Evolutionary conservation across 768 basidiomycete genomes (phyloP).

Genomic region (Termitomyces sp.): DNA sequence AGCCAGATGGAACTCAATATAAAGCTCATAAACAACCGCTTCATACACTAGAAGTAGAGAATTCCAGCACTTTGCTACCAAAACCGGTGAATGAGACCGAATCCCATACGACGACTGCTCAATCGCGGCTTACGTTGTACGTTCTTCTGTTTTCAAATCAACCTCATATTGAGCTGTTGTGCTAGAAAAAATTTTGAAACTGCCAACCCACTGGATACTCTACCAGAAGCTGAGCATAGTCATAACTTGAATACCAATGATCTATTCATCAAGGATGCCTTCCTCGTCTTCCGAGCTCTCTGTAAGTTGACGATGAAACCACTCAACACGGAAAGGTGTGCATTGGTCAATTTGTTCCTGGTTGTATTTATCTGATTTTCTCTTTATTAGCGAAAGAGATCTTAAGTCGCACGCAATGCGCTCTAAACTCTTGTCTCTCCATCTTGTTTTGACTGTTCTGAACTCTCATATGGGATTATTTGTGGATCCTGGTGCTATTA

Average conservation of each 20-base stretch:
- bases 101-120: background rate
- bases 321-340: conserved; percentile 85
- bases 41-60: conserved; percentile 1
- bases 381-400: conserved; percentile 73
- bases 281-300: conserved; percentile 93
- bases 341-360: background rate
- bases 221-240: conserved; percentile 26
- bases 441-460: conserved; percentile 88
- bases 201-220: conserved; percentile 27
- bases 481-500: conserved; percentile 81
- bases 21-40: background rate
- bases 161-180: background rate
- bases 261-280: conserved; percentile 94
- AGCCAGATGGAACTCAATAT: conserved; percentile 4
- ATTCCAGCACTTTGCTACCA: conserved; percentile 8
- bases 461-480: conserved; percentile 90
- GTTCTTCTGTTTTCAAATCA: background rate
- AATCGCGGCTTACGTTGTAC: conserved; percentile 13
- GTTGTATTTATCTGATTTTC: background rate
- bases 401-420: conserved; percentile 96
- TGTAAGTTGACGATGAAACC: conserved; percentile 99
- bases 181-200: conserved; percentile 29
- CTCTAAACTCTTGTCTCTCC: conserved; percentile 89
- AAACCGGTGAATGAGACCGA: conserved; percentile 1
- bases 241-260: conserved; percentile 71